Conservation (phyloP, 2,329 filamentous ascomycete genomes). For the Didymellaceae sp. region DNA sequence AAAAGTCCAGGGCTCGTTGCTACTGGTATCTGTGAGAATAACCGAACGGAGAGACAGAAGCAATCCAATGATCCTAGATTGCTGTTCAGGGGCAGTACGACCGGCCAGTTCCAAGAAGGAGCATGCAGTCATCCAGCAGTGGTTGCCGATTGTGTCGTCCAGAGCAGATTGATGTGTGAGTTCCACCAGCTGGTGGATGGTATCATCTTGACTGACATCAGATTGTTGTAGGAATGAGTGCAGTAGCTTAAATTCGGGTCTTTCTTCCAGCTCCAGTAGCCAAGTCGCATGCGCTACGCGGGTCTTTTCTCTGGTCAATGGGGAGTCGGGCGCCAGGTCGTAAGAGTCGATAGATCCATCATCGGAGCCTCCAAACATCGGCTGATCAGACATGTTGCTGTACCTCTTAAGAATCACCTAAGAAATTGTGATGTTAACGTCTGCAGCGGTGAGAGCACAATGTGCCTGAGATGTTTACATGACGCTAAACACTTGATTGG, state of each 20-base stretch:
- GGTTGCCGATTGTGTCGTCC: slow-evolving; percentile 5
- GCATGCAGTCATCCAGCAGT: slow-evolving; percentile 19
- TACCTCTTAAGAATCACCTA: background rate
- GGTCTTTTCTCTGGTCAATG: slow-evolving; percentile 5
- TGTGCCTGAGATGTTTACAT: background rate
- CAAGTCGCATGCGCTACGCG: slow-evolving; percentile 5
- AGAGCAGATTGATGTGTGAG: slow-evolving; percentile 1
- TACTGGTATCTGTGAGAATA: slow-evolving; percentile 3
- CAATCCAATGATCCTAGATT: slow-evolving; percentile 1
- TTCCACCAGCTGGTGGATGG: slow-evolving; percentile 1
- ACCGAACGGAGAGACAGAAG: slow-evolving; percentile 5
- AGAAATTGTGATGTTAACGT: background rate
- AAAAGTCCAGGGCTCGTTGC: slow-evolving; percentile 6
- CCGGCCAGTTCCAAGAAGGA: slow-evolving; percentile 9
- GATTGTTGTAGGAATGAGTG: background rate
- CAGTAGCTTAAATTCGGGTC: slow-evolving; percentile 2
- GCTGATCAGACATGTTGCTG: background rate
- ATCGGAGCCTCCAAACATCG: slow-evolving; percentile 1
- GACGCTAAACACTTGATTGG: slow-evolving; percentile 2
- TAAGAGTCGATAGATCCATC: background rate
- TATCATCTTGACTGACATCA: background rate
- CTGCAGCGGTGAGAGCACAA: background rate
- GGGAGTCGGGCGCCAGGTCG: slow-evolving; percentile 4
- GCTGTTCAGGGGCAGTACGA: slow-evolving; percentile 11
- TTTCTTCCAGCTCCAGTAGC: slow-evolving; percentile 8